Evolutionary conservation across 495 filamentous ascomycete species (phyloP).

Genomic region (Trichoderma erinaceum): DNA sequence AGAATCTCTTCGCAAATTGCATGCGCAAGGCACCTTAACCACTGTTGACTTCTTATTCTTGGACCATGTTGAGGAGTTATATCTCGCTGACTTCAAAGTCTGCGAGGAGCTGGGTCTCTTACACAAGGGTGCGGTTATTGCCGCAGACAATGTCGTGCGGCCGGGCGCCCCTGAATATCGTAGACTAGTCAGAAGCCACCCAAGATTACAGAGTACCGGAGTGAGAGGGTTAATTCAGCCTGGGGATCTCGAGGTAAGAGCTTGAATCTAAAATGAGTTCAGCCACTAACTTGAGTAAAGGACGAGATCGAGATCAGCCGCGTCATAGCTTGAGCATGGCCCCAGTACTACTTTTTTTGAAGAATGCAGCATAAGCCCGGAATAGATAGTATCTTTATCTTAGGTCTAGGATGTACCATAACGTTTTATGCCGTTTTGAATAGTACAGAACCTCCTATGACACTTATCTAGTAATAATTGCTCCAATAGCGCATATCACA

Average conservation of each 20-base stretch:
- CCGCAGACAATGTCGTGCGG: conserved; percentile 69
- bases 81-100: conserved; percentile 64
- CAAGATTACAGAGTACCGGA: background rate
- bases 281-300: background rate
- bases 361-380: too few species aligned
- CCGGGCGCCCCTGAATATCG: conserved; percentile 71
- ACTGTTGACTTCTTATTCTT: conserved; percentile 65
- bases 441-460: too few species aligned
- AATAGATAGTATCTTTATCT: too few species aligned
- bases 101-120: conserved; percentile 63
- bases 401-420: too few species aligned
- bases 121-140: conserved; percentile 53
- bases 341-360: too few species aligned
- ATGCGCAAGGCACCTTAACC: conserved; percentile 41
- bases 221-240: background rate
- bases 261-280: background rate
- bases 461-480: too few species aligned
- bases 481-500: too few species aligned
- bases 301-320: conserved; percentile 1
- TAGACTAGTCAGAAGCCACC: conserved; percentile 50
- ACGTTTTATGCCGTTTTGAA: too few species aligned
- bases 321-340: background rate
- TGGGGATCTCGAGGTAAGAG: background rate
- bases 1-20: conserved; percentile 49
- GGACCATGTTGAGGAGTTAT: conserved; percentile 69